A percentile compares a stretch with the other conserved stretches of the same genome.
These are phyloP conservation scores for Penicillium fuscoglaucum DNA, from an alignment of 2,329 filamentous ascomycete genomes.

Conservation along the genomic window DNA sequence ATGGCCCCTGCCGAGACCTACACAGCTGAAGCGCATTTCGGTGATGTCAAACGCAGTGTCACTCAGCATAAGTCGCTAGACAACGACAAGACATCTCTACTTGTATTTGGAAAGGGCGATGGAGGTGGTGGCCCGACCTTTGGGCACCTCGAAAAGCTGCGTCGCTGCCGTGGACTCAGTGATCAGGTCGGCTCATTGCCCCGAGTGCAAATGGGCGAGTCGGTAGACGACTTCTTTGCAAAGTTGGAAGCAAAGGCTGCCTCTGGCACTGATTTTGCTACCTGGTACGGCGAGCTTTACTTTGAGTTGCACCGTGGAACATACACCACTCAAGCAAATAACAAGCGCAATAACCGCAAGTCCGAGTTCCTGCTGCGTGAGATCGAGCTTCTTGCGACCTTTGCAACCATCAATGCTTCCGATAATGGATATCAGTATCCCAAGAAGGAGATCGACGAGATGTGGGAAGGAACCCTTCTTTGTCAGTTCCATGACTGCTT, in stretches of 20 bases:
- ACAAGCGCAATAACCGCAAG: constrained; percentile 90
- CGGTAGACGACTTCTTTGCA: constrained; percentile 93
- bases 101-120: constrained; percentile 96
- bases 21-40: constrained; percentile 90
- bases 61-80: constrained; percentile 94
- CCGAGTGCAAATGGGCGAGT: constrained; percentile 82
- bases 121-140: constrained; percentile 94
- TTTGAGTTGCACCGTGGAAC: constrained; percentile 96
- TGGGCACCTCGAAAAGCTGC: constrained; percentile 90
- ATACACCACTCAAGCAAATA: constrained; percentile 96
- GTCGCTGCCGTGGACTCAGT: constrained; percentile 85
- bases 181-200: constrained; percentile 83
- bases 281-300: constrained; percentile 98
- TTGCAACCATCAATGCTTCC: constrained; percentile 70
- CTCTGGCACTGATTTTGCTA: constrained; percentile 70
- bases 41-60: constrained; percentile 86
- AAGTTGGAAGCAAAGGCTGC: constrained; percentile 74
- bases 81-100: constrained; percentile 82
- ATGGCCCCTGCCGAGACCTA: constrained; percentile 97
- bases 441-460: constrained; percentile 86
- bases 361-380: constrained; percentile 83
- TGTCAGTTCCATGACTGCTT: constrained; percentile 98
- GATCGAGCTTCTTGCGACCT: constrained; percentile 81
- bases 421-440: constrained; percentile 76
- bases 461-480: constrained; percentile 90